Conservation (phyloP, 2,329 filamentous ascomycete species). For the Sporothrix luriei region DNA sequence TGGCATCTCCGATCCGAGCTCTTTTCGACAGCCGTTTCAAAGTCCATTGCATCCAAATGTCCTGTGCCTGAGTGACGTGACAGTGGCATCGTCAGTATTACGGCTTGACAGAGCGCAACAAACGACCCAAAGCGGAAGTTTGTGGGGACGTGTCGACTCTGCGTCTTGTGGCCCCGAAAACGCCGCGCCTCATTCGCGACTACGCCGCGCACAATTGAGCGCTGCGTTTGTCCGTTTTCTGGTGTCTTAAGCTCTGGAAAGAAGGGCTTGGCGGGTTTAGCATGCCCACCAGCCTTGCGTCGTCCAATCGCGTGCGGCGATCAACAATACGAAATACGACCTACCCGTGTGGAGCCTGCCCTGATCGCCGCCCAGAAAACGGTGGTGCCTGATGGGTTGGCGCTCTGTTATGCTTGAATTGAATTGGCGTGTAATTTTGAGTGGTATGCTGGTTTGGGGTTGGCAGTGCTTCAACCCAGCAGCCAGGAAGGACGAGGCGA, state of each 20-base stretch:
- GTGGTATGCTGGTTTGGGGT: neutral
- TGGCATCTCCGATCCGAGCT: neutral
- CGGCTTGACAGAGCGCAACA: slow-evolving; percentile 4
- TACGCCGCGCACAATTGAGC: neutral
- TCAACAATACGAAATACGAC: slow-evolving; percentile 23
- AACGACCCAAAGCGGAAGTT: slow-evolving; percentile 11
- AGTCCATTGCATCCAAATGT: neutral
- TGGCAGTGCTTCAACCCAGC: neutral
- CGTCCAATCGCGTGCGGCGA: slow-evolving; percentile 11
- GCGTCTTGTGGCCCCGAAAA: neutral
- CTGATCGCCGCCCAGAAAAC: neutral
- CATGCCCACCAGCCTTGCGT: neutral
- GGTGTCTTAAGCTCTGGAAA: neutral
- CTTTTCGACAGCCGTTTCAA: neutral
- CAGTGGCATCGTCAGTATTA: neutral
- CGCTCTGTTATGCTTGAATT: neutral
- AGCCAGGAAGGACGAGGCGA: neutral
- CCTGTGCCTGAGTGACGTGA: neutral
- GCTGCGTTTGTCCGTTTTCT: slow-evolving; percentile 4
- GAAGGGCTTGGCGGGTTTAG: slow-evolving; percentile 19
- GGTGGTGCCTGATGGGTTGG: slow-evolving; percentile 6
- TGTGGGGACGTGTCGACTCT: neutral
- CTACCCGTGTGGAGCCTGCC: neutral
- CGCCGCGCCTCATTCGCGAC: neutral
- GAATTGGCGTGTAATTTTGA: neutral